Conservation (phyloP, 345 rosid species). For the Reutealis trisperma region DNA sequence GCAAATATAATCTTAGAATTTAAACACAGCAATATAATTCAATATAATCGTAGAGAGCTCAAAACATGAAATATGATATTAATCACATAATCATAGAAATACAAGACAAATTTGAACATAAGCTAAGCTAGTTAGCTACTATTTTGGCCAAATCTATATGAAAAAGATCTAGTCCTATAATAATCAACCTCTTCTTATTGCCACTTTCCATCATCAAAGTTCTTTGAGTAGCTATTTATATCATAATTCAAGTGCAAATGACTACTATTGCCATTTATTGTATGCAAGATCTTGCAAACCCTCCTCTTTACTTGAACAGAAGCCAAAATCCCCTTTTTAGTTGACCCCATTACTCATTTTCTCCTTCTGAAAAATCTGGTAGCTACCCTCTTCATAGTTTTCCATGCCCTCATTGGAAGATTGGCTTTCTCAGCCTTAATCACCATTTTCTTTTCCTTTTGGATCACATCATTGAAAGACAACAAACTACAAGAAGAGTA, state of each 20-base stretch:
- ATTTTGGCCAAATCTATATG: constrained; percentile 12
- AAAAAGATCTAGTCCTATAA: constrained; percentile 14
- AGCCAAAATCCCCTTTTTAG: constrained; percentile 6
- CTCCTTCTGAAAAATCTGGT: constrained; percentile 11
- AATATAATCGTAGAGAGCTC: no score
- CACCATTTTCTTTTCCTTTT: background rate
- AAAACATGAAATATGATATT: no score
- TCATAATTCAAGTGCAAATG: constrained; percentile 13
- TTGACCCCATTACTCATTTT: constrained; percentile 6
- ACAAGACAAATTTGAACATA: no score
- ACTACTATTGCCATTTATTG: background rate
- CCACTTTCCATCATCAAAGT: constrained; percentile 35
- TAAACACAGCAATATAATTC: no score
- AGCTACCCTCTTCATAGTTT: constrained; percentile 18
- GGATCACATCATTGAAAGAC: background rate
- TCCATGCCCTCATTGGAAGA: constrained; percentile 9
- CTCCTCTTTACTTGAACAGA: constrained; percentile 7
- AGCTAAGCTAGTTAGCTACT: background rate
- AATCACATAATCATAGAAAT: no score
- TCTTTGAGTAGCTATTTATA: constrained; percentile 20
- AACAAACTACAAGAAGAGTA: constrained; percentile 6
- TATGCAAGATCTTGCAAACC: constrained; percentile 12
- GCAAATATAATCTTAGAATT: no score
- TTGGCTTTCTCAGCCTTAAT: background rate
- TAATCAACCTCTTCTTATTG: constrained; percentile 27